Conservation (phyloP, 2,329 filamentous ascomycete species). For the Phaeosphaeriaceae sp. region DNA sequence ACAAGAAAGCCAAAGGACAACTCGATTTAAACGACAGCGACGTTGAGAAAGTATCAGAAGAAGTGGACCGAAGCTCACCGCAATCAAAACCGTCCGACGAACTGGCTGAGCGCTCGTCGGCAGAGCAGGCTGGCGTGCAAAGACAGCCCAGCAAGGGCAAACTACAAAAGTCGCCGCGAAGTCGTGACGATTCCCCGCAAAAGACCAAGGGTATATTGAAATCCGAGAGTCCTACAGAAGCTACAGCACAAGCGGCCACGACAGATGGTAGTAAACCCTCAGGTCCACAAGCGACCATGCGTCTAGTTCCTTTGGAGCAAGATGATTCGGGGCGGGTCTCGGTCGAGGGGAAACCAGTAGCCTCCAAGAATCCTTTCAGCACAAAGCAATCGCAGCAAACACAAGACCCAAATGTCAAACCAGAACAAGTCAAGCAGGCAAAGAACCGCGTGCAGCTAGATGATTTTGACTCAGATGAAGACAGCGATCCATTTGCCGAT, state of each 20-base stretch:
- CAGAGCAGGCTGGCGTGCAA: slow-evolving; percentile 38
- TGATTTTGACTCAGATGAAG: slow-evolving; percentile 67
- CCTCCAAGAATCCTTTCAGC: slow-evolving; percentile 39
- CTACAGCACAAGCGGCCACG: slow-evolving; percentile 17
- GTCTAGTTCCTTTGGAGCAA: slow-evolving; percentile 41
- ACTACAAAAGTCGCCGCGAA: slow-evolving; percentile 43
- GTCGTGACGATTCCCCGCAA: slow-evolving; percentile 39
- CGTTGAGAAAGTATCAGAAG: slow-evolving; percentile 53
- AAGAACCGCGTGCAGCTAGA: slow-evolving; percentile 71
- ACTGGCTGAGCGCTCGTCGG: slow-evolving; percentile 32
- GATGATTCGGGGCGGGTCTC: slow-evolving; percentile 18
- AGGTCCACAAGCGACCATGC: slow-evolving; percentile 40
- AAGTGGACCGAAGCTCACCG: slow-evolving; percentile 43
- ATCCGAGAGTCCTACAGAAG: slow-evolving; percentile 39
- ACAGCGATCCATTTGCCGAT: slow-evolving; percentile 53
- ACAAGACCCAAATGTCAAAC: slow-evolving; percentile 55
- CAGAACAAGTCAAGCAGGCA: slow-evolving; percentile 64
- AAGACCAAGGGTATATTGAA: slow-evolving; percentile 43
- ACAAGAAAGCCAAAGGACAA: slow-evolving; percentile 58
- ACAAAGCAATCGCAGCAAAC: slow-evolving; percentile 44
- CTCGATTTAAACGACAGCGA: slow-evolving; percentile 49
- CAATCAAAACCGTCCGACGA: slow-evolving; percentile 43
- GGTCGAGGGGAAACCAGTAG: slow-evolving; percentile 29
- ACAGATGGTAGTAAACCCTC: slow-evolving; percentile 21
- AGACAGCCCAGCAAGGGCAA: slow-evolving; percentile 48